Evolutionary conservation across 1,284 basidiomycete species (phyloP).

Genomic region (Lentinula novae-zelandiae): DNA sequence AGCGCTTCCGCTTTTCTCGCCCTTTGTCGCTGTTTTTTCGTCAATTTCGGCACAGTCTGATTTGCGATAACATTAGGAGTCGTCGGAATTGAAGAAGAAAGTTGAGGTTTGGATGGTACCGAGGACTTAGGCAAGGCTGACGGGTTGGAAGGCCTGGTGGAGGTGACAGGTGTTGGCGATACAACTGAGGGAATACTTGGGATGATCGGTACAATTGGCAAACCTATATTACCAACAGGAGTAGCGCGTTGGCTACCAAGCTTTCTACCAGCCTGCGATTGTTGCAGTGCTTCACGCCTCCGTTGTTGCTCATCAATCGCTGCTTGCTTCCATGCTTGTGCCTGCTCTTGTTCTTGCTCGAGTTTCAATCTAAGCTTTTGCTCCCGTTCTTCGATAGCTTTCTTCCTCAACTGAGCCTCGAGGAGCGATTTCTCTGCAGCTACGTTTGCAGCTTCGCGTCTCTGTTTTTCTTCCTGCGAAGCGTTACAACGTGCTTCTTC

Average conservation of each 20-base stretch:
- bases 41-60: neutral
- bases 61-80: neutral
- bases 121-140: neutral
- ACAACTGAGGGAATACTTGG: neutral
- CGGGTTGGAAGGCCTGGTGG: neutral
- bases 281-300: neutral
- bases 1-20: neutral
- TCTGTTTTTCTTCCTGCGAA: neutral
- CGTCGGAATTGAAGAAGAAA: neutral
- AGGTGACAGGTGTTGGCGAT: neutral
- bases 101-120: neutral
- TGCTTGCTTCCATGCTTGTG: neutral
- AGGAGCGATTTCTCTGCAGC: no score
- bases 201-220: neutral
- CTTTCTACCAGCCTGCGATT: neutral
- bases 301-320: neutral
- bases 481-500: neutral
- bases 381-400: neutral
- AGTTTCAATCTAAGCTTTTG: neutral
- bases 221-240: neutral
- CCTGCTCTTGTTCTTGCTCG: neutral
- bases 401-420: neutral
- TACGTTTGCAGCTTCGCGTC: neutral
- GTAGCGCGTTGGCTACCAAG: neutral
- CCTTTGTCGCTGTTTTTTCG: neutral